phyloP scores from a whole-genome alignment of 108 stramenopile genomes.

The Nannochloropsis oceanica region DNA sequence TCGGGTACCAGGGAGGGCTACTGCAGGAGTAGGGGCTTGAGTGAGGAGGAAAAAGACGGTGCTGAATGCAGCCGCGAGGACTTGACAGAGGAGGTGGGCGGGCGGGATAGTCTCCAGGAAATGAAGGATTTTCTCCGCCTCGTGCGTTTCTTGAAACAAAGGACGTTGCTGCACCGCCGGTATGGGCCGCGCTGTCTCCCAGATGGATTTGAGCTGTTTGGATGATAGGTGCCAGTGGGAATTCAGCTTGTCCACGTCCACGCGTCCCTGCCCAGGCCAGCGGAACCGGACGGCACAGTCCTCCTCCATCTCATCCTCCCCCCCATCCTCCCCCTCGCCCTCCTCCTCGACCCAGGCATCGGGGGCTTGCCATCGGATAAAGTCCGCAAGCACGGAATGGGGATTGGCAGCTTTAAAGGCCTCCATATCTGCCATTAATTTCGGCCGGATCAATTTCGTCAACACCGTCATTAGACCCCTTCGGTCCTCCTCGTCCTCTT shows the following conservation, averaged over 20 bases:
- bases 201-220: not conserved
- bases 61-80: not conserved
- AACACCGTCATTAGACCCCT: not conserved
- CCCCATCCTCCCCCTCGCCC: not conserved
- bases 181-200: not conserved
- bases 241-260: not conserved
- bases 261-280: not conserved
- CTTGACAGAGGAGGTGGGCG: not conserved
- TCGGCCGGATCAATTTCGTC: not conserved
- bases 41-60: not conserved
- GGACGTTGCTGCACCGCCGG: not conserved
- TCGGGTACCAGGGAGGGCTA: not conserved
- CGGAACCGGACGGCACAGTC: not conserved
- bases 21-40: not conserved
- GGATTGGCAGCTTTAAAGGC: not conserved
- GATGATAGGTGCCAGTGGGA: not conserved
- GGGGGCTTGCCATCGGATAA: not conserved
- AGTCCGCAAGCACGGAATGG: not conserved
- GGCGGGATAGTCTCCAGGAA: not conserved
- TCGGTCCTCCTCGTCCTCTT: not conserved
- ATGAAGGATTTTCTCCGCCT: not conserved
- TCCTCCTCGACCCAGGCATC: not conserved
- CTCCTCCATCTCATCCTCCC: not conserved
- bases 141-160: not conserved
- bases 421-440: not conserved